A percentile compares a stretch with the other conserved stretches of the same genome.
Conservation (phyloP, 768 basidiomycete species). For the Serendipita sp. region DNA sequence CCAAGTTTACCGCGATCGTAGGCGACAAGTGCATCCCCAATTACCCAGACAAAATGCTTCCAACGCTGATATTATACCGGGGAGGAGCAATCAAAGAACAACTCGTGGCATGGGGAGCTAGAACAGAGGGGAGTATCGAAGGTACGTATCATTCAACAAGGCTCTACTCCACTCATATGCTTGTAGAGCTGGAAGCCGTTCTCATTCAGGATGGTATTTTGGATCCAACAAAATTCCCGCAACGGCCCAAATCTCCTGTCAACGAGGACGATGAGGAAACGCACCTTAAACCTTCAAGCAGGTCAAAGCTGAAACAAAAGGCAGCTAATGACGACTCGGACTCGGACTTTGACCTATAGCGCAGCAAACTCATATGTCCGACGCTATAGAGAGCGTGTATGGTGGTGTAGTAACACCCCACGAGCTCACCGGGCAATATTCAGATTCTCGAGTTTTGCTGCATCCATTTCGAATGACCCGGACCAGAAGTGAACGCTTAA, state of each 20-base stretch:
- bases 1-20: constrained; percentile 92
- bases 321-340: constrained; percentile 29
- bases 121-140: constrained; percentile 56
- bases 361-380: too few species aligned
- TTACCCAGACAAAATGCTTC: constrained; percentile 77
- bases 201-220: constrained; percentile 45
- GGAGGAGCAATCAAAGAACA: constrained; percentile 85
- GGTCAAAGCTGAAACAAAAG: constrained; percentile 11
- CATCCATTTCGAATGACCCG: neutral
- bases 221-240: constrained; percentile 47
- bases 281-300: neutral
- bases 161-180: neutral
- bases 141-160: constrained; percentile 32
- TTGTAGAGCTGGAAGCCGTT: constrained; percentile 10
- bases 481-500: neutral
- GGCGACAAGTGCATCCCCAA: constrained; percentile 94
- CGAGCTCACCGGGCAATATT: too few species aligned
- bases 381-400: too few species aligned
- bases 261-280: constrained; percentile 9
- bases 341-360: constrained; percentile 47
- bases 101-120: constrained; percentile 70
- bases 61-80: constrained; percentile 85
- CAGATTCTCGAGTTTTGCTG: neutral
- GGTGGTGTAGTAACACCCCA: too few species aligned
- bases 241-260: constrained; percentile 35